Evolutionary conservation across 345 rosid species (phyloP), one percentile per base, ranked within the genome.

Genomic region (Salix viminalis): DNA sequence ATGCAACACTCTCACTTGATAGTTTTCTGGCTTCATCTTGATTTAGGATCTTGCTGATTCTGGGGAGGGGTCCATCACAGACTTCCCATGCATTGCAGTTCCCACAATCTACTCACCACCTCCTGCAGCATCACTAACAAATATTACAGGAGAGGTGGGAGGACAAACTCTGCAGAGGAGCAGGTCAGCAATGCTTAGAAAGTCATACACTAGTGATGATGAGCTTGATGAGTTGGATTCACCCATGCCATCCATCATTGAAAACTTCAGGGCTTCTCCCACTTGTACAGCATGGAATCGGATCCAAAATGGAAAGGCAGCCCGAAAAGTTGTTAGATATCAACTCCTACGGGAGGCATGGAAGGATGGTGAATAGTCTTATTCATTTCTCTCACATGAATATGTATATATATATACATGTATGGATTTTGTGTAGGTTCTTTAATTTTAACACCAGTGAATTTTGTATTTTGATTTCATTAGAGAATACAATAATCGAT

Each of bases 161-260:
- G 86, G 75, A 70, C 88, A 85, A 7, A 39, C 86, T 30, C 65
- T 80, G 75, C 86, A 81, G n/a, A 85, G 89, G 81, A 84, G 87
- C 42, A 82, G 86, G 75, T 87, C 92, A 83, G 78, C 92, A 0
- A 77, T 90, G 77, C 89, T 85, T 56, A 87, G 77, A 80, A 93
- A 92, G 77, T 85, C 96, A 11, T 89, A 91, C 81, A 87, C 92
- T 0, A 93, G 99, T 5, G 97, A 95, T 23, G 99, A 93, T 30
- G 99, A 93, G 84, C 91, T 93, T 12, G 94, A 90, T 24, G 97
- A 91, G 79, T 79, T 93, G 80, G 99, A 90, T 85, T 86, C 96
- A 5, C 90, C 93, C 2, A 67, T 91, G 37, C 82, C 82, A 72
- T 87, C 97, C 0, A 84, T 93, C 65, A n/a, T 80, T 2, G 90